Evolutionary conservation across 2,329 filamentous ascomycete species (phyloP).

Genomic region (Rachicladosporium sp.): DNA sequence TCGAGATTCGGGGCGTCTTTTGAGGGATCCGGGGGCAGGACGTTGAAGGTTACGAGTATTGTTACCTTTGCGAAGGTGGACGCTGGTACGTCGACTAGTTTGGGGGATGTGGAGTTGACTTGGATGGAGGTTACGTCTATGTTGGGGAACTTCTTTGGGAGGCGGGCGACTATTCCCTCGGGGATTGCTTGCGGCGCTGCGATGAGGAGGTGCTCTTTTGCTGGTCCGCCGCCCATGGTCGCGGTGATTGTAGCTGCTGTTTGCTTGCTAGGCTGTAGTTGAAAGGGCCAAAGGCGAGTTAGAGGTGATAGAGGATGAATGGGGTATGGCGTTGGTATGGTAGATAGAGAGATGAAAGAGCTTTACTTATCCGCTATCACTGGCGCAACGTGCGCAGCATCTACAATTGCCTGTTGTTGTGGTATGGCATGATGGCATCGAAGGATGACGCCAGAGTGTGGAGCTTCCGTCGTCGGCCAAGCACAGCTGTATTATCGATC

Average conservation of each 20-base stretch:
- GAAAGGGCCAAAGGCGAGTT: background rate
- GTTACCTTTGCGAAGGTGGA: conserved; percentile 16
- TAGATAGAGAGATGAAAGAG: too few relatives aligned
- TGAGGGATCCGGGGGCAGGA: conserved; percentile 28
- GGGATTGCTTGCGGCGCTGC: conserved; percentile 25
- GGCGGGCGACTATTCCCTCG: conserved; percentile 23
- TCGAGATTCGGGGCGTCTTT: conserved; percentile 29
- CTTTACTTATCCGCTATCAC: too few relatives aligned
- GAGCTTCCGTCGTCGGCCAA: too few relatives aligned
- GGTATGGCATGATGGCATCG: conserved; percentile 3
- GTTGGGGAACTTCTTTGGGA: conserved; percentile 32
- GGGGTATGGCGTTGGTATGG: too few relatives aligned
- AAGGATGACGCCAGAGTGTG: too few relatives aligned
- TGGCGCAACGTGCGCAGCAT: too few relatives aligned
- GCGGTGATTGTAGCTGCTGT: background rate
- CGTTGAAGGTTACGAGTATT: conserved; percentile 37
- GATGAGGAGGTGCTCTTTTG: conserved; percentile 22
- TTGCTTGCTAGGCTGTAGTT: too few relatives aligned
- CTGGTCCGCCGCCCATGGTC: conserved; percentile 26
- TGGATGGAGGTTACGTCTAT: conserved; percentile 33
- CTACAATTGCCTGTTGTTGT: conserved; percentile 3
- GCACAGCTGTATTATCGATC: too few relatives aligned
- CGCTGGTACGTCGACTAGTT: conserved; percentile 5
- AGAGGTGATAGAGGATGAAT: background rate
- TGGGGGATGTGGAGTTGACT: background rate